phyloP scores from a whole-genome alignment of 345 rosid species.

The Iberis pinnata region DNA sequence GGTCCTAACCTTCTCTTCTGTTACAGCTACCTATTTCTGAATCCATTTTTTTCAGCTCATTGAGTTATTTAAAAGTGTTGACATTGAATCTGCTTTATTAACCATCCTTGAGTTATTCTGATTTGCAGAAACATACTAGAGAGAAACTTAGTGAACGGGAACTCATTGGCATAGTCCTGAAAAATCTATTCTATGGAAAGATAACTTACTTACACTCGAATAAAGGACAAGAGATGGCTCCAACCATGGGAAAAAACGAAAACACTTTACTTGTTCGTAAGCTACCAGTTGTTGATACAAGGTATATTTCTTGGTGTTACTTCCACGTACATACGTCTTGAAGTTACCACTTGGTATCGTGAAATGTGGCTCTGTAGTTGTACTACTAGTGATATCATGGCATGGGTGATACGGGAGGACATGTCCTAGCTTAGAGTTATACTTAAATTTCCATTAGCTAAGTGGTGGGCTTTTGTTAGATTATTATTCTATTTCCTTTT shows the following conservation, averaged over 20 bases:
- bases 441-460: neutral
- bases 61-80: conserved; percentile 6
- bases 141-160: conserved; percentile 57
- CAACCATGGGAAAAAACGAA: conserved; percentile 48
- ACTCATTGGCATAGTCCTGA: conserved; percentile 45
- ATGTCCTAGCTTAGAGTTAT: too few species aligned
- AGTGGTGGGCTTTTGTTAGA: neutral
- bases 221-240: conserved; percentile 71
- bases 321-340: conserved; percentile 1
- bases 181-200: conserved; percentile 68
- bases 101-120: conserved; percentile 2
- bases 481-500: neutral
- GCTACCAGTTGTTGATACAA: conserved; percentile 58
- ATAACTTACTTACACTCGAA: conserved; percentile 68
- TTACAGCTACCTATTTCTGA: neutral
- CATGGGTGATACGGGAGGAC: neutral
- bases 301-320: conserved; percentile 31
- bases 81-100: neutral
- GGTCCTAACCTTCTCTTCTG: neutral
- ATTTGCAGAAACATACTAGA: conserved; percentile 47
- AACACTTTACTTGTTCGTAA: conserved; percentile 86
- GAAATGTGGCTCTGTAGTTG: conserved; percentile 1
- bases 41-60: neutral
- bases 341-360: conserved; percentile 4
- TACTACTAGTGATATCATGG: neutral